Conservation (phyloP, 139 green algal genomes). For the Deuterostichococcus epilithicus region DNA sequence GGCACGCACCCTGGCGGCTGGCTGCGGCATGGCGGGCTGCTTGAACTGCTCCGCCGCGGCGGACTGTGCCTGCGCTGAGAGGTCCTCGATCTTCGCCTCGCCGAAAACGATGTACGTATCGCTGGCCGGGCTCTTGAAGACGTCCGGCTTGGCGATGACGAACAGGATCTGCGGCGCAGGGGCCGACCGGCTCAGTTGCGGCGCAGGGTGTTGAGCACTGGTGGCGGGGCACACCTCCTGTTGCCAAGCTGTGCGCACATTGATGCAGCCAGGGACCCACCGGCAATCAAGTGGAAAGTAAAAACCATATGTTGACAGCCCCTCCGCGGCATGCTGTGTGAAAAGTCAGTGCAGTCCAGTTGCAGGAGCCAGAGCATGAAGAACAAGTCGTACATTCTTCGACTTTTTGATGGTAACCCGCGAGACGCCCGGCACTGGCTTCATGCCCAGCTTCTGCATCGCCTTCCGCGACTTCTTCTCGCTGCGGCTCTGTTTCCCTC, state of each 20-base stretch:
- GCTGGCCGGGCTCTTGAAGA: slow-evolving; percentile 93
- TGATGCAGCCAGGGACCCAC: no score
- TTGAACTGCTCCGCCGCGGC: slow-evolving; percentile 86
- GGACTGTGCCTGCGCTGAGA: slow-evolving; percentile 77
- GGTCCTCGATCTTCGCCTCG: slow-evolving; percentile 99
- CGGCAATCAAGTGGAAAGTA: no score
- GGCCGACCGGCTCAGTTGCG: background rate
- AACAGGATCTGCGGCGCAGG: slow-evolving; percentile 85
- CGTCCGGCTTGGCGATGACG: slow-evolving; percentile 94
- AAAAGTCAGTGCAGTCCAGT: no score
- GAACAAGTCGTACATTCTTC: slow-evolving; percentile 93
- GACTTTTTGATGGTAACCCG: slow-evolving; percentile 97
- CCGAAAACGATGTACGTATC: slow-evolving; percentile 99
- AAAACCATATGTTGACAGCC: no score
- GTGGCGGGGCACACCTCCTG: no score
- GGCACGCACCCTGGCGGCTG: background rate
- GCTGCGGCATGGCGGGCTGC: slow-evolving; percentile 17
- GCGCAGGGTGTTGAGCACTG: no score
- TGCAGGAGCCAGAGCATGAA: no score
- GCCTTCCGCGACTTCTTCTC: slow-evolving; percentile 99
- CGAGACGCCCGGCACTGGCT: slow-evolving; percentile 85
- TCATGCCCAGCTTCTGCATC: slow-evolving; percentile 99
- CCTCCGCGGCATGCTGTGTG: no score
- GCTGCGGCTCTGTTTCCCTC: slow-evolving; percentile 87
- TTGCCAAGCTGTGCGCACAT: no score